Evolutionary conservation across 2,329 filamentous ascomycete genomes (phyloP), one percentile per base, ranked within the genome.

Genomic region (Drechslerella dactyloides): DNA sequence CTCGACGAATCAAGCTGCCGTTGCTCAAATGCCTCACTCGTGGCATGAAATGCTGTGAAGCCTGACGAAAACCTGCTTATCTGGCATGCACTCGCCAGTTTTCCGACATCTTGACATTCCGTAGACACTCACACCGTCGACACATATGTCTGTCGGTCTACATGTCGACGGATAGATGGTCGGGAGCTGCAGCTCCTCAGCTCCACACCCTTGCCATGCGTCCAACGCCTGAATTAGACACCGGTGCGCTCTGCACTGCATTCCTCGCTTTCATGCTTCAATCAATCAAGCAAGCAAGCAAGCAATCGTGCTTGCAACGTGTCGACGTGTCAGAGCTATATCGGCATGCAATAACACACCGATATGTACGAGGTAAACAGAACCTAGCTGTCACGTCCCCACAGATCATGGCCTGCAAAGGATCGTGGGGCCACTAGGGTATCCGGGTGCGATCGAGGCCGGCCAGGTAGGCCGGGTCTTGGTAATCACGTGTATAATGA

Each of bases 311-410:
- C 8, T 48, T 48, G 44, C 44, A 48, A 48, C 44, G 44, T 48
- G 44, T 48, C 44, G 19, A 48, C 44, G 44, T 48, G 44, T 48
- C 44, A 48, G 21, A 21, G 44, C 44, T 48, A 48, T 48, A 48
- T 48, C 44, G 19, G 19, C 8, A 19, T 48, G 44, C 44, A 48
- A 48, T 48, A 48, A 48, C n/a, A 23, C 44, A 17, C 17, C 44
- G 44, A 23, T 19, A 23, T 19, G 17, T 19, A 48, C 19, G n/a
- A 48, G 40, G 40, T 10, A n/a, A 44, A n/a, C n/a, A n/a, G 44
- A 48, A 13, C 44, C 44, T 17, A 23, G 44, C 44, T 23, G 44
- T 19, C 44, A 11, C 40, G 44, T 48, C 44, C 17, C 44, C 44
- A 48, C 44, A 48, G 27, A 33, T 8, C 4, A 19, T 48, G 6